Evolutionary conservation across 2,329 filamentous ascomycete species (phyloP).

Genomic region (Ophiosphaerella herpotricha): DNA sequence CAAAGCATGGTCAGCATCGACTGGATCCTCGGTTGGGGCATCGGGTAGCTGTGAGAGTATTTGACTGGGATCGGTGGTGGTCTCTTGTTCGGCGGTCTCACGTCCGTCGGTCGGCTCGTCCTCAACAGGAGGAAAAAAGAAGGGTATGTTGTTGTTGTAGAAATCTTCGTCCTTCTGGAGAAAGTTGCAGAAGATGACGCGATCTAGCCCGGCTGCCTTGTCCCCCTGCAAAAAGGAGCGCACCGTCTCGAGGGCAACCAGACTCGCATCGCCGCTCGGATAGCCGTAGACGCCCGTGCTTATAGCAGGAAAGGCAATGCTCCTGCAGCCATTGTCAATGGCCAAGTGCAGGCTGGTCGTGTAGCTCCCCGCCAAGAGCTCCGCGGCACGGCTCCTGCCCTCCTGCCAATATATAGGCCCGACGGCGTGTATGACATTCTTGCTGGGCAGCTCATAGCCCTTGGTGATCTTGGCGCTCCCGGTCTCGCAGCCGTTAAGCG

Average conservation of each 20-base stretch:
- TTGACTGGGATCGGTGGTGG: no score
- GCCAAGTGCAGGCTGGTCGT: slow-evolving; percentile 72
- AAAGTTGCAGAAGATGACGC: slow-evolving; percentile 86
- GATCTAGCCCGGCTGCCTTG: slow-evolving; percentile 61
- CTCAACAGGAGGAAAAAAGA: no score
- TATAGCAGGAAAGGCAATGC: slow-evolving; percentile 80
- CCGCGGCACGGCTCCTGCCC: slow-evolving; percentile 42
- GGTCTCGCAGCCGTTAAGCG: slow-evolving; percentile 72
- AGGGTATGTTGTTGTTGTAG: slow-evolving; percentile 65
- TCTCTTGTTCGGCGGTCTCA: no score
- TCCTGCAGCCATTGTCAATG: slow-evolving; percentile 66
- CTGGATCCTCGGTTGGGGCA: no score
- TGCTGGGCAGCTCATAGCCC: slow-evolving; percentile 75
- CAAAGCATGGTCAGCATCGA: no score
- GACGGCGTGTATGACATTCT: slow-evolving; percentile 86
- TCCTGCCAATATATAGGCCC: slow-evolving; percentile 73
- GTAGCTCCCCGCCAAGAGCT: slow-evolving; percentile 69
- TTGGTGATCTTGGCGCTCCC: slow-evolving; percentile 82
- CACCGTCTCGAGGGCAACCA: slow-evolving; percentile 68
- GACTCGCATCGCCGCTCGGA: slow-evolving; percentile 72
- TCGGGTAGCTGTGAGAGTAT: no score
- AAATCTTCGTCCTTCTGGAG: slow-evolving; percentile 74
- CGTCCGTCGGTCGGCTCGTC: no score
- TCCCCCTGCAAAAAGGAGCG: slow-evolving; percentile 56
- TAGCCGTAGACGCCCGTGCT: slow-evolving; percentile 93